A percentile compares a stretch with the other conserved stretches of the same genome.
These are phyloP conservation scores for Saccharomycopsis hybrid DNA, from an alignment of 1,139 yeast genomes.

Conservation along the genomic window DNA sequence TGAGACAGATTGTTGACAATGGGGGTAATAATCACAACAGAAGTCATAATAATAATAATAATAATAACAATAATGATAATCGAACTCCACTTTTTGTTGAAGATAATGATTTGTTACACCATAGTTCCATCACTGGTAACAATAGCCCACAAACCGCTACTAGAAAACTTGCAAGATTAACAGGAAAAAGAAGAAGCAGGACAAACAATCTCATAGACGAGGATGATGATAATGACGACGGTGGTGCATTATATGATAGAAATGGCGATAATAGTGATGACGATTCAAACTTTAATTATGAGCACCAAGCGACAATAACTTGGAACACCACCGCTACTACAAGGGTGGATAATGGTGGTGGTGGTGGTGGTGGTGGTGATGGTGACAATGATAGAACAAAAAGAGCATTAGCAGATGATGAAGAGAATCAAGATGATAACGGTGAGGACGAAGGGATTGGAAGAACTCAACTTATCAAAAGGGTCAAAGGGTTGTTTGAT, in stretches of 20 bases:
- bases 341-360: background rate
- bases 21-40: background rate
- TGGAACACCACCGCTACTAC: conserved; percentile 16
- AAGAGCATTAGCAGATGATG: background rate
- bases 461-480: conserved; percentile 17
- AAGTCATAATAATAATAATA: background rate
- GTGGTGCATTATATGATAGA: background rate
- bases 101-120: background rate
- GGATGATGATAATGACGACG: background rate
- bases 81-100: background rate
- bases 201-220: background rate
- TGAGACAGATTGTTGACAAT: background rate
- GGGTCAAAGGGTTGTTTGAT: conserved; percentile 19
- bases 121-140: background rate
- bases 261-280: background rate
- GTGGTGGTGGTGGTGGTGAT: background rate
- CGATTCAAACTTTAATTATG: background rate
- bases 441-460: conserved; percentile 17
- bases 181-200: background rate
- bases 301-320: conserved; percentile 17
- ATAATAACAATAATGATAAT: background rate
- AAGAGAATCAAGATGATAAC: conserved; percentile 2
- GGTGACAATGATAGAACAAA: background rate
- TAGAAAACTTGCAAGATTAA: background rate
- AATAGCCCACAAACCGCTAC: background rate